phyloP scores from a whole-genome alignment of 352 stramenopile genomes.

The Pythium sukuiense region DNA sequence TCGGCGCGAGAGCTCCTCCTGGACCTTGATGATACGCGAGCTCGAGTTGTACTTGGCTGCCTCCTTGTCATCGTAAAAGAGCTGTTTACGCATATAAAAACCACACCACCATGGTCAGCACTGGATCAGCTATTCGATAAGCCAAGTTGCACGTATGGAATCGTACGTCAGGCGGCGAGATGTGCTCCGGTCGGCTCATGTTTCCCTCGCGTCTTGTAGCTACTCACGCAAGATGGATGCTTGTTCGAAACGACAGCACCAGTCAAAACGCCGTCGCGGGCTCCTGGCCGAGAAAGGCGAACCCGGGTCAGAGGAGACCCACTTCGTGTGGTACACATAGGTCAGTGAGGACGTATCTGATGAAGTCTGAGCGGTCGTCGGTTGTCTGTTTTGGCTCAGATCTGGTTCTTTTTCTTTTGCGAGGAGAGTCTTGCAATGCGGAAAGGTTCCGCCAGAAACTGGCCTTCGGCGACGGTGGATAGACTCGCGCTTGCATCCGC shows the following conservation, averaged over 20 bases:
- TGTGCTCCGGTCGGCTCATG: conserved; percentile 89
- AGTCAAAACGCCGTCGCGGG: conserved; percentile 22
- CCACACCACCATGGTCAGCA: background rate
- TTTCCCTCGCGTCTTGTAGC: conserved; percentile 1
- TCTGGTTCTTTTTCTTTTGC: background rate
- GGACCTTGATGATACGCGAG: conserved; percentile 92
- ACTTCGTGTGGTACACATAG: conserved; percentile 7
- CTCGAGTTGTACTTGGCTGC: conserved; percentile 92
- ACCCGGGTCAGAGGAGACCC: conserved; percentile 4
- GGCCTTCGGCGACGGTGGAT: background rate
- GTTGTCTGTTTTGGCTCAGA: background rate
- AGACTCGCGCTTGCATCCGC: background rate
- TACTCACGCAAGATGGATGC: conserved; percentile 22
- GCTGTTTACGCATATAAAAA: conserved; percentile 35
- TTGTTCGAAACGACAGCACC: conserved; percentile 28
- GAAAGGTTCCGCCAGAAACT: background rate
- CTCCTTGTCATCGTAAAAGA: conserved; percentile 93
- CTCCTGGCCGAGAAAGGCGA: background rate
- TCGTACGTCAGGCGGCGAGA: conserved; percentile 79
- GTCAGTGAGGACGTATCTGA: no score
- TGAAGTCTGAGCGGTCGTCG: background rate
- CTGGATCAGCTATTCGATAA: background rate
- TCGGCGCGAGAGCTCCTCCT: conserved; percentile 95
- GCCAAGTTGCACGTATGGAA: background rate
- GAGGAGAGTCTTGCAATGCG: no score